Evolutionary conservation across 768 basidiomycete genomes (phyloP), one percentile per base, ranked within the genome.

Genomic region (Boletales sp.): DNA sequence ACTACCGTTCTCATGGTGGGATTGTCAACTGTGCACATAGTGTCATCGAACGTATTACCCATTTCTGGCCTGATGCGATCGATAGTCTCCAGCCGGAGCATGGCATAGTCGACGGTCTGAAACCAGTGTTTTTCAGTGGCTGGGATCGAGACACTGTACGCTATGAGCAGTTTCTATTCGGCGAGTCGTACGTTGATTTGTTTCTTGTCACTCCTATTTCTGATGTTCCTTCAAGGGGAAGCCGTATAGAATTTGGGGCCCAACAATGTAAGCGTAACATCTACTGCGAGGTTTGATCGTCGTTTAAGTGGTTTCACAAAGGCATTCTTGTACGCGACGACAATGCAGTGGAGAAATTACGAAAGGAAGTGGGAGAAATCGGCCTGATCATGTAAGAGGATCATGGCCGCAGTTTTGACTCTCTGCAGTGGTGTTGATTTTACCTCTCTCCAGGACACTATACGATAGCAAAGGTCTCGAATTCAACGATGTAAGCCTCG

Each of bases 271-370:
- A 45, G 72, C 50, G n/a, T 35, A 0, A 17, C 31, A 14, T 38
- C n/a, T 18, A 11, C 27, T 8, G 8, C 1, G 19, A 27, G 6
- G 24, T 24, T 11, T 15, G 0, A 2, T 4, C 36, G 1, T 14
- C 0, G n/a, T 45, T 8, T 30, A 46, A 18, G 34, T 21, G 19
- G 5, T 5, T 27, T 8, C 13, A 24, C 3, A 3, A 41, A 88
- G 87, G 83, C 51, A 84, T 89, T 31, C 67, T 89, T 5, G 87
- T 89, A 6, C 82, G 87, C 5, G 71, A 87, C 45, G 75, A 85
- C 0, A 63, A 60, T 8, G 81, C 84, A 2, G 66, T 71, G 18
- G 60, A 80, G 8, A 69, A 68, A 40, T 61, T 88, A 10, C 67
- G 71, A 40, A 56, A 68, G 18, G 73, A 81, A 58, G 72, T 87